Evolutionary conservation across 768 basidiomycete genomes (phyloP).

Genomic region (Lentinula lateritia): DNA sequence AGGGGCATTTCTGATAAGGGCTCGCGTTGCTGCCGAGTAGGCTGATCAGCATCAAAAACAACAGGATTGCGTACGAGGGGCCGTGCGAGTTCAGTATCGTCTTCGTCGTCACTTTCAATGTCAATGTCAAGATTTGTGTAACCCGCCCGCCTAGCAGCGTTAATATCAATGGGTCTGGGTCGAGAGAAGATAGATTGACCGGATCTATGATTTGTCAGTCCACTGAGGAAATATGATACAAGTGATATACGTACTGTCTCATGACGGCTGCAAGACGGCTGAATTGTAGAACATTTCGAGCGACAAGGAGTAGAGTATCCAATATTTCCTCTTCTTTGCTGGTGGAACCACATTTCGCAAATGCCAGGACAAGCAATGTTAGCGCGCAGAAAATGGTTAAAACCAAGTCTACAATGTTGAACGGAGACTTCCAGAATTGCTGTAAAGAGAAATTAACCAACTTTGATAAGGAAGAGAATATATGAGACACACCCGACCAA

Average conservation of each 20-base stretch:
- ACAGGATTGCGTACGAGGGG: constrained; percentile 57
- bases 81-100: constrained; percentile 52
- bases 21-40: constrained; percentile 15
- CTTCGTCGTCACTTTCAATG: constrained; percentile 59
- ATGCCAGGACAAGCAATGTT: constrained; percentile 83
- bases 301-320: constrained; percentile 88
- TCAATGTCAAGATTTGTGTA: constrained; percentile 63
- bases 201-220: constrained; percentile 43
- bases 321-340: constrained; percentile 93
- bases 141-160: constrained; percentile 60
- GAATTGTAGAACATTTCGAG: constrained; percentile 90
- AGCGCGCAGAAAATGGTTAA: constrained; percentile 86
- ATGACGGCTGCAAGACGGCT: constrained; percentile 88
- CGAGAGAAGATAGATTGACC: constrained; percentile 86
- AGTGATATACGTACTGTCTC: constrained; percentile 65
- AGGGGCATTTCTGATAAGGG: constrained; percentile 55
- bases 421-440: constrained; percentile 97
- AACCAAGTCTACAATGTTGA: constrained; percentile 84
- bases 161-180: constrained; percentile 83
- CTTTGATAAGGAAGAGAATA: neutral
- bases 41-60: constrained; percentile 56
- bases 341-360: constrained; percentile 75
- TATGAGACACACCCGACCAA: constrained; percentile 69
- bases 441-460: constrained; percentile 22
- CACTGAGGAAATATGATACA: neutral